Evolutionary conservation across 2,329 filamentous ascomycete genomes (phyloP), one percentile per base, ranked within the genome.

Genomic region (Claviceps digitariae): DNA sequence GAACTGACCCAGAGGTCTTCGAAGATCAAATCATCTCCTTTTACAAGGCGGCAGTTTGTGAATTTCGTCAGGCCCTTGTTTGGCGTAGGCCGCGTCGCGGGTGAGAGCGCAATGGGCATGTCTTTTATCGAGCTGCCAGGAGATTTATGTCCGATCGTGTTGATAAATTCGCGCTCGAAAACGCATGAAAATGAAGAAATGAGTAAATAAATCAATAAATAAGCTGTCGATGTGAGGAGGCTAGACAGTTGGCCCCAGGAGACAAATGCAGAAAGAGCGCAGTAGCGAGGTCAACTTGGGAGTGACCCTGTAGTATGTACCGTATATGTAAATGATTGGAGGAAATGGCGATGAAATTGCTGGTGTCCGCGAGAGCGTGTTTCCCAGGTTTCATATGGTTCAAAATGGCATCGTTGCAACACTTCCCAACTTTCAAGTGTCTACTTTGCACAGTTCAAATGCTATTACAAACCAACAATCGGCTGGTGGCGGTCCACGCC

Each of bases 1-100:
- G 88, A 86, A 67, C 86, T 90, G 56, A 95, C 82, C 89, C 89
- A 95, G n/a, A 95, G 77, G 64, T 95, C 90, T 57, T 86, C 82
- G 46, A 81, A 69, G 46, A 94, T 77, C 27, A 95, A 74, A 21
- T 74, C 64, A 58, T 84, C 76, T 59, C 80, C 81, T 62, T 81
- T 82, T 55, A 91, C 74, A 27, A 95, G 73, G 50, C 85, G 82
- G 66, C 90, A 95, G 71, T 95, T 95, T 63, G 87, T 93, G 67
- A 95, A 86, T 66, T 91, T 93, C 64, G 86, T 90, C 64, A 95
- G 84, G 62, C 76, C 76, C 57, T 74, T 74, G 34, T 62, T 69
- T 2, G 29, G 7, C 45, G 17, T 29, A 48, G 68, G 68, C 50
- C 59, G 59, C 44, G 56, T 57, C 27, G 64, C 63, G 58, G 64